phyloP scores from a whole-genome alignment of 352 stramenopile species.

The Phytophthora pinifolia region DNA sequence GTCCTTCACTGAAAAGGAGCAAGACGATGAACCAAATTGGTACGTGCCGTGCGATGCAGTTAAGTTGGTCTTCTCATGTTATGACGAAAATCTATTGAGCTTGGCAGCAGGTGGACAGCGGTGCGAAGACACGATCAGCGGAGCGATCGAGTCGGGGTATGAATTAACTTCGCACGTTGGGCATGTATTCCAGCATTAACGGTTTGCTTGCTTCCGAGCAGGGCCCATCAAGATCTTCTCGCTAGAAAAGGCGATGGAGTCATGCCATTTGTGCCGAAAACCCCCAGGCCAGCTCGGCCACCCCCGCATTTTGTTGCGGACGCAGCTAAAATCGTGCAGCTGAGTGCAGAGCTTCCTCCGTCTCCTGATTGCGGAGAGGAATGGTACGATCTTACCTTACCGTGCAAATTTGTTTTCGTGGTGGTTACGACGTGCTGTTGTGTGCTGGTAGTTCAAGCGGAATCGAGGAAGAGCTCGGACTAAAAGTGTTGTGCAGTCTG shows the following conservation, averaged over 20 bases:
- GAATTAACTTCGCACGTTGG: neutral
- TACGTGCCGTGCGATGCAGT: slow-evolving; percentile 10
- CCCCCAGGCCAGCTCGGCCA: neutral
- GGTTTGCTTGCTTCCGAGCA: slow-evolving; percentile 4
- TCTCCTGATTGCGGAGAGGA: slow-evolving; percentile 20
- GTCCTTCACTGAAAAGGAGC: slow-evolving; percentile 17
- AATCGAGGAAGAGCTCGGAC: slow-evolving; percentile 23
- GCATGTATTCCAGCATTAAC: neutral
- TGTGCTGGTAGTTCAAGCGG: slow-evolving; percentile 7
- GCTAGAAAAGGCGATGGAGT: neutral
- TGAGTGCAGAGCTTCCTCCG: slow-evolving; percentile 2
- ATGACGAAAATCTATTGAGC: slow-evolving; percentile 6
- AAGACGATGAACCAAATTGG: slow-evolving; percentile 12
- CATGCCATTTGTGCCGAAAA: neutral
- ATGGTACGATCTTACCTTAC: slow-evolving; percentile 19
- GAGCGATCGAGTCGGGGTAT: slow-evolving; percentile 10
- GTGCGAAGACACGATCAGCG: neutral
- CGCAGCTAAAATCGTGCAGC: neutral
- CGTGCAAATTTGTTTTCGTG: neutral
- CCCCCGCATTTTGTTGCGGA: neutral
- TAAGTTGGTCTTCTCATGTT: neutral
- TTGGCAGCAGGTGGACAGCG: slow-evolving; percentile 1
- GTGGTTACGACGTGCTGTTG: neutral
- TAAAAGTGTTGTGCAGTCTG: slow-evolving; percentile 24
- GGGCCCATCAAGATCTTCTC: slow-evolving; percentile 1